Base-by-base conservation (phyloP, 2,329 filamentous ascomycete genomes). In the Talaromyces albobiverticillius region DNA sequence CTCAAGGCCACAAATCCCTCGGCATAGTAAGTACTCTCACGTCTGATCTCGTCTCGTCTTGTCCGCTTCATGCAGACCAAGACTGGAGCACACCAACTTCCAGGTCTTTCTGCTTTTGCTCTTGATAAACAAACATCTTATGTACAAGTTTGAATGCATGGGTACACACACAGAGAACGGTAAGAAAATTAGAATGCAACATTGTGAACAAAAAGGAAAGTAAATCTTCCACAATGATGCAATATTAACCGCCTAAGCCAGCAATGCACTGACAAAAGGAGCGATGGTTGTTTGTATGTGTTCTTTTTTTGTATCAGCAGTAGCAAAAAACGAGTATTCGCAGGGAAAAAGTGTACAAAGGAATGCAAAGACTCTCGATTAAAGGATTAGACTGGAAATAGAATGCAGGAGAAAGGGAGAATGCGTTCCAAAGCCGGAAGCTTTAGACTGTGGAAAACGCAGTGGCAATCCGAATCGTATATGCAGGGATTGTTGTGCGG, bases 321-420 rank as follows among this genome's bases (percentile, higher is more conserved):
- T 16, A 26, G 7, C 8, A n/a, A n/a, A 34, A 43, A 51, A 45
- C 49, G 18, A 11, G 49, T 51, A 45, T 43, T 26, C 41, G 41
- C 49, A 14, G 40, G 31, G 29, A 50, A 54, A 51, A 41, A 47
- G 41, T 47, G 53, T 48, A 51, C 47, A 51, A 47, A 47, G 34
- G 41, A 51, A 42, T 32, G 32, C 18, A 42, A 49, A 34, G 43
- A 32, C 36, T 26, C 36, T 26, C 34, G 41, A 52, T 47, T 51
- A 55, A 55, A 55, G 29, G 43, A 47, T 25, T 55, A 46, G 25
- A 46, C 42, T 31, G 42, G 22, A 51, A 45, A 51, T 51, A 47
- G 25, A 20, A 29, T 38, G 53, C 48, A 51, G 31, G 23, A 41
- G 48, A 55, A 40, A 20, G 20, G 29, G 26, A 34, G 25, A 32